Evolutionary conservation across 177 flowering plant species (phyloP).

Genomic region (Vitis hybrid): DNA sequence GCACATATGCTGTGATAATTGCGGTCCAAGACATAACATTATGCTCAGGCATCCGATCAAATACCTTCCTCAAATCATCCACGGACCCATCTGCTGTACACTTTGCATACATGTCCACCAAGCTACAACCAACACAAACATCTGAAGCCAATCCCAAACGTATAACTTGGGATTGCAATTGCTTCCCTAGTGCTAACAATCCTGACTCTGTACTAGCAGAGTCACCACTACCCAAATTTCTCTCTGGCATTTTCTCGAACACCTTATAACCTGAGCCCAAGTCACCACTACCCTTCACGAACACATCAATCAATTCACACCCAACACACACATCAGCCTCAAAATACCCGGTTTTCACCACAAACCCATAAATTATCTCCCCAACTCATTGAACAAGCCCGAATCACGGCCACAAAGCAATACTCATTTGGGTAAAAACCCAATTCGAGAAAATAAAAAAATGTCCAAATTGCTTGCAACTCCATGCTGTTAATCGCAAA

Average conservation of each 20-base stretch:
- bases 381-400: slow-evolving; percentile 56
- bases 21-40: slow-evolving; percentile 97
- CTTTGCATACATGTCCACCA: slow-evolving; percentile 86
- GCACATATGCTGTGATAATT: slow-evolving; percentile 75
- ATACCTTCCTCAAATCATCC: slow-evolving; percentile 57
- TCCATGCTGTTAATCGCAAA: slow-evolving; percentile 45
- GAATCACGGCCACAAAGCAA: slow-evolving; percentile 60
- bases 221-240: no score
- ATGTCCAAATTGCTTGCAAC: slow-evolving; percentile 41
- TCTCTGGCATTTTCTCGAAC: no score
- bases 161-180: slow-evolving; percentile 62
- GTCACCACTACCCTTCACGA: no score
- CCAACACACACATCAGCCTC: no score
- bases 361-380: neutral
- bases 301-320: no score
- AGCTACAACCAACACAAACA: slow-evolving; percentile 76
- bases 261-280: no score
- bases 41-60: slow-evolving; percentile 63
- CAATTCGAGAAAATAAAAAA: slow-evolving; percentile 50
- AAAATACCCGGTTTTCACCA: no score
- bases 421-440: slow-evolving; percentile 69
- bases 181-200: slow-evolving; percentile 49
- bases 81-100: slow-evolving; percentile 45
- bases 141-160: slow-evolving; percentile 52
- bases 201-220: slow-evolving; percentile 43